Conservation (phyloP, 768 basidiomycete genomes). For the Amanita polypyramis region DNA sequence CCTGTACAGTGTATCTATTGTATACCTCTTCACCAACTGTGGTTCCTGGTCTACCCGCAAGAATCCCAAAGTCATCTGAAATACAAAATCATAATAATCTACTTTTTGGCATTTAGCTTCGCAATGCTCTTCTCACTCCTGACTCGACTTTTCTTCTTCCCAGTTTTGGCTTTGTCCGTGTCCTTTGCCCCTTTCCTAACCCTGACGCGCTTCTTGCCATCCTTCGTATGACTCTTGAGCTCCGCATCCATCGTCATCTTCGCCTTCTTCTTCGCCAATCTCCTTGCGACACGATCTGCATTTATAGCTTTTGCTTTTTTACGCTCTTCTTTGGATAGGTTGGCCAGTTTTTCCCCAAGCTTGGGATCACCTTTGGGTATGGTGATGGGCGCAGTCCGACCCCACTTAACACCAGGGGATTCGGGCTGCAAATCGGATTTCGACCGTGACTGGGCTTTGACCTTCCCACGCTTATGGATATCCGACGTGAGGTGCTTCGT, state of each 20-base stretch:
- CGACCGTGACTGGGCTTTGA: constrained; percentile 4
- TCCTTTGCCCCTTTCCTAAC: constrained; percentile 28
- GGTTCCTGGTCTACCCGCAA: background rate
- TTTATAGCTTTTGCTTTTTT: constrained; percentile 75
- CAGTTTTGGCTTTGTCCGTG: constrained; percentile 30
- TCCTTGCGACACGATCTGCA: constrained; percentile 68
- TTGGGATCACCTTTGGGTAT: constrained; percentile 74
- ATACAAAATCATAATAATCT: constrained; percentile 1
- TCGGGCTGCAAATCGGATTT: constrained; percentile 5
- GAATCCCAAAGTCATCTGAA: background rate
- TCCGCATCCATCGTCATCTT: constrained; percentile 35
- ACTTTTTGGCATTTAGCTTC: constrained; percentile 55
- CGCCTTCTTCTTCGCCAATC: constrained; percentile 86
- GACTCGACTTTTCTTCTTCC: constrained; percentile 23
- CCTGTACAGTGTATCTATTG: background rate
- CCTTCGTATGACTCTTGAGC: constrained; percentile 19
- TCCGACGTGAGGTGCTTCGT: constrained; percentile 16
- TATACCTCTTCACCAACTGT: background rate
- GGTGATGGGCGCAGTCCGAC: constrained; percentile 12
- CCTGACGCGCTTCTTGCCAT: constrained; percentile 35
- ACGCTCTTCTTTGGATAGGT: constrained; percentile 76
- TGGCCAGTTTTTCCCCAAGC: constrained; percentile 69
- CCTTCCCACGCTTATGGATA: constrained; percentile 11
- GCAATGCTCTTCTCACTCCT: constrained; percentile 41
- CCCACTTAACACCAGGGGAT: constrained; percentile 11